Evolutionary conservation across 139 green algal genomes (phyloP).

Genomic region (Mesostigma viride): DNA sequence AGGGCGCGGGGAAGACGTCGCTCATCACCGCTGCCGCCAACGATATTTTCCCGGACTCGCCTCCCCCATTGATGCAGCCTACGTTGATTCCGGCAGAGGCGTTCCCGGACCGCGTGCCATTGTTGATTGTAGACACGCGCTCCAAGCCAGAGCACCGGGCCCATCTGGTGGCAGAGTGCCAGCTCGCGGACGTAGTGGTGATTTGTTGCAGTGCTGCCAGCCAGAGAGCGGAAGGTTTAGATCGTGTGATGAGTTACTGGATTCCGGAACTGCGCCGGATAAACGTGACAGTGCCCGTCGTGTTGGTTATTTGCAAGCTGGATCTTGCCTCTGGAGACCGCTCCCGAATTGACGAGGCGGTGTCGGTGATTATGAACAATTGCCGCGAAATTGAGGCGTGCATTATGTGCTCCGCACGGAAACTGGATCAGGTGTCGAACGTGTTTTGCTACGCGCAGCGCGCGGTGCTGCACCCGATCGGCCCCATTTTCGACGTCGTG

Average conservation of each 20-base stretch:
- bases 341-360: slow-evolving; percentile 23
- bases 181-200: slow-evolving; percentile 58
- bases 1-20: slow-evolving; percentile 66
- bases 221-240: slow-evolving; percentile 37
- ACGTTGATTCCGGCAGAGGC: slow-evolving; percentile 48
- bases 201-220: slow-evolving; percentile 36
- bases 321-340: slow-evolving; percentile 31
- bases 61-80: not conserved
- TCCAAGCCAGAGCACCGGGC: slow-evolving; percentile 49
- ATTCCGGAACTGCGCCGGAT: slow-evolving; percentile 50
- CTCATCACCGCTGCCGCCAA: slow-evolving; percentile 62
- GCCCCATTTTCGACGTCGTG: slow-evolving; percentile 66
- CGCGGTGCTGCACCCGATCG: slow-evolving; percentile 74
- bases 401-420: slow-evolving; percentile 66
- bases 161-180: slow-evolving; percentile 26
- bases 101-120: slow-evolving; percentile 52
- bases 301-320: slow-evolving; percentile 60
- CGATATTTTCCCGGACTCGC: slow-evolving; percentile 62
- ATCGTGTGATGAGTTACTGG: slow-evolving; percentile 48
- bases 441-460: slow-evolving; percentile 70
- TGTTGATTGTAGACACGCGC: slow-evolving; percentile 67
- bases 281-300: slow-evolving; percentile 27
- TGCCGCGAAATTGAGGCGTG: slow-evolving; percentile 67
- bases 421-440: slow-evolving; percentile 32
- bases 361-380: slow-evolving; percentile 49